Conservation (phyloP, 2,329 filamentous ascomycete genomes). For the Laburnicola sp. region DNA sequence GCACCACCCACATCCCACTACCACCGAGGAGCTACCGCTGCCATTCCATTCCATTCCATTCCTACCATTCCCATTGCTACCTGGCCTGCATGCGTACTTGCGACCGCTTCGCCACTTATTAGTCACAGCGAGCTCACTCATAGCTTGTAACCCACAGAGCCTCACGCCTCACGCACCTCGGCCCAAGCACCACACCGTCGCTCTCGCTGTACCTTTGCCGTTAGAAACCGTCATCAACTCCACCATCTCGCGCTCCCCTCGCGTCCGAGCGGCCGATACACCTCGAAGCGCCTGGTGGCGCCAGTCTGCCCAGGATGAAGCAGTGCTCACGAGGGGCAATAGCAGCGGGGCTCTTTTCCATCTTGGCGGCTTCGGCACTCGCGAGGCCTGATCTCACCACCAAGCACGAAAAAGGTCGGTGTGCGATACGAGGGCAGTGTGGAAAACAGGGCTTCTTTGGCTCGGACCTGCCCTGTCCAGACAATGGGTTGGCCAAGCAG, state of each 20-base stretch:
- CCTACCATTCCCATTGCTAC: too few relatives aligned
- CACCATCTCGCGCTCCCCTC: background rate
- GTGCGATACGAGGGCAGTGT: slow-evolving; percentile 88
- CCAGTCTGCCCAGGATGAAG: slow-evolving; percentile 24
- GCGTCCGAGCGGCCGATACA: background rate
- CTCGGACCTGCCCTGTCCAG: slow-evolving; percentile 84
- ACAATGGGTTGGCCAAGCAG: slow-evolving; percentile 79
- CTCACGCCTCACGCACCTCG: too few relatives aligned
- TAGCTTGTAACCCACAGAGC: too few relatives aligned
- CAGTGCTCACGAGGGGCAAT: slow-evolving; percentile 21
- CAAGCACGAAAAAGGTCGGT: slow-evolving; percentile 83
- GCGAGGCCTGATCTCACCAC: slow-evolving; percentile 40
- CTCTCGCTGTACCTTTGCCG: background rate
- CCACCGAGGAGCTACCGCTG: too few relatives aligned
- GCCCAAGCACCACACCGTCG: background rate
- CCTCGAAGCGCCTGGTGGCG: slow-evolving; percentile 19
- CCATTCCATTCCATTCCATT: too few relatives aligned
- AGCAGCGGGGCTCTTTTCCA: slow-evolving; percentile 33
- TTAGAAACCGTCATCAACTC: background rate
- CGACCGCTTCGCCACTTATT: too few relatives aligned
- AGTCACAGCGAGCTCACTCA: too few relatives aligned
- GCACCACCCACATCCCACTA: too few relatives aligned
- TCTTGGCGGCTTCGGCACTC: slow-evolving; percentile 32
- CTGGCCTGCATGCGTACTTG: too few relatives aligned
- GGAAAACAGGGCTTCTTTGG: slow-evolving; percentile 90